Percentiles rank a stretch among this genome's conserved stretches.
phyloP scores from a whole-genome alignment of 2,329 filamentous ascomycete species.

The Neocatenulostroma microsporum region DNA sequence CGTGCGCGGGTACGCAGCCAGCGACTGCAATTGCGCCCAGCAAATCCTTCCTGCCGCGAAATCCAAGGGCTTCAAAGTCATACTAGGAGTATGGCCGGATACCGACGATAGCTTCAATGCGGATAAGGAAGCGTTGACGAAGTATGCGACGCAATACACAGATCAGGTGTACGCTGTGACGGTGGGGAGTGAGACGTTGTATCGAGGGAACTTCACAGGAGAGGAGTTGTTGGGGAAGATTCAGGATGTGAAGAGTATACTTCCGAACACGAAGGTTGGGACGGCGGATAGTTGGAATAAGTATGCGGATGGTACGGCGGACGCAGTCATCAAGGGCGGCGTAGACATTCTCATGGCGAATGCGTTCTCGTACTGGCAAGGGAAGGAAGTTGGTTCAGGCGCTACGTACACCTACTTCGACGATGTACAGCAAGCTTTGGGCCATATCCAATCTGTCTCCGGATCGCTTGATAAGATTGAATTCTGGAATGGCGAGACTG shows the following conservation, averaged over 20 bases:
- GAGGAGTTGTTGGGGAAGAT: slow-evolving; percentile 54
- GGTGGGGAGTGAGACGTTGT: slow-evolving; percentile 63
- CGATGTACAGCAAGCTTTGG: slow-evolving; percentile 57
- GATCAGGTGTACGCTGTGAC: slow-evolving; percentile 60
- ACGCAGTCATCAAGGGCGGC: slow-evolving; percentile 52
- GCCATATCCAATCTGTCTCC: slow-evolving; percentile 53
- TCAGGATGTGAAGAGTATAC: slow-evolving; percentile 49
- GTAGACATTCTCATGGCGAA: slow-evolving; percentile 59
- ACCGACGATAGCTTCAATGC: slow-evolving; percentile 51
- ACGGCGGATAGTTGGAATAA: slow-evolving; percentile 70
- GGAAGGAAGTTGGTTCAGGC: slow-evolving; percentile 45
- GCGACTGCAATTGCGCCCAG: slow-evolving; percentile 57
- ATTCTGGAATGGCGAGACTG: slow-evolving; percentile 63
- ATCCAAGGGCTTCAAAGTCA: slow-evolving; percentile 56
- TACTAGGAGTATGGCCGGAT: slow-evolving; percentile 65
- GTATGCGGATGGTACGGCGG: slow-evolving; percentile 59
- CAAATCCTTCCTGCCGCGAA: slow-evolving; percentile 59
- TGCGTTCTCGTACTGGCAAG: slow-evolving; percentile 68
- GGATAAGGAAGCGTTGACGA: slow-evolving; percentile 53
- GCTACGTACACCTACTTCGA: slow-evolving; percentile 58
- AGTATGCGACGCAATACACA: slow-evolving; percentile 43
- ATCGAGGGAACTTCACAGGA: slow-evolving; percentile 60
- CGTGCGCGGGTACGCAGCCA: slow-evolving; percentile 60
- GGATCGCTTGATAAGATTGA: slow-evolving; percentile 50
- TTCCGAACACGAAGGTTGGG: slow-evolving; percentile 51